Conservation (phyloP, 768 basidiomycete genomes). For the Agrocybe praecox region DNA sequence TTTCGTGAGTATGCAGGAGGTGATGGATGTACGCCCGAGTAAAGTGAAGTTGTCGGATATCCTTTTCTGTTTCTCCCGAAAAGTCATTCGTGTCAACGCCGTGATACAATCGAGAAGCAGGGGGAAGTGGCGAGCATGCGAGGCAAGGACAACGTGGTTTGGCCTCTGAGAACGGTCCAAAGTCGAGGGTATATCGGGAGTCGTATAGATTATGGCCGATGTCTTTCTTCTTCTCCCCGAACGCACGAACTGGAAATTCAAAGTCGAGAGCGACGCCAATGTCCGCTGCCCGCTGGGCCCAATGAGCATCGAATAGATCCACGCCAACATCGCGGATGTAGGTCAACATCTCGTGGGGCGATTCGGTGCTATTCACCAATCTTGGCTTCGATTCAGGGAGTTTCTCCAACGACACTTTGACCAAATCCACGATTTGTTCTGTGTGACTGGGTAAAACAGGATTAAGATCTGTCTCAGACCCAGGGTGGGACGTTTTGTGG, state of each 20-base stretch:
- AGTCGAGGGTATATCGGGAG: conserved; percentile 58
- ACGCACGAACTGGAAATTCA: conserved; percentile 52
- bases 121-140: conserved; percentile 54
- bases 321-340: conserved; percentile 67
- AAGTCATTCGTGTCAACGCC: conserved; percentile 40
- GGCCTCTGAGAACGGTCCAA: conserved; percentile 46
- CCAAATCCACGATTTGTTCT: conserved; percentile 36
- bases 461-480: conserved; percentile 5
- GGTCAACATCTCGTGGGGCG: conserved; percentile 77
- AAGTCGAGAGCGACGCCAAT: conserved; percentile 82
- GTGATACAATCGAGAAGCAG: conserved; percentile 41
- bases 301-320: conserved; percentile 76
- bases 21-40: conserved; percentile 80
- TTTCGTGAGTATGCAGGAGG: conserved; percentile 86
- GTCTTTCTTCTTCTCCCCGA: conserved; percentile 30
- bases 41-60: conserved; percentile 32
- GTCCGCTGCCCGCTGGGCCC: conserved; percentile 70
- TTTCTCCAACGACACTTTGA: conserved; percentile 59
- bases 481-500: conserved; percentile 1
- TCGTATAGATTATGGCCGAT: conserved; percentile 80
- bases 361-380: conserved; percentile 51
- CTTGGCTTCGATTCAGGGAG: conserved; percentile 65
- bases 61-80: conserved; percentile 3
- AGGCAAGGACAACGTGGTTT: conserved; percentile 47
- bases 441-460: conserved; percentile 11